Conservation (phyloP, 257 asterid genomes). For the Handroanthus guayacan region DNA sequence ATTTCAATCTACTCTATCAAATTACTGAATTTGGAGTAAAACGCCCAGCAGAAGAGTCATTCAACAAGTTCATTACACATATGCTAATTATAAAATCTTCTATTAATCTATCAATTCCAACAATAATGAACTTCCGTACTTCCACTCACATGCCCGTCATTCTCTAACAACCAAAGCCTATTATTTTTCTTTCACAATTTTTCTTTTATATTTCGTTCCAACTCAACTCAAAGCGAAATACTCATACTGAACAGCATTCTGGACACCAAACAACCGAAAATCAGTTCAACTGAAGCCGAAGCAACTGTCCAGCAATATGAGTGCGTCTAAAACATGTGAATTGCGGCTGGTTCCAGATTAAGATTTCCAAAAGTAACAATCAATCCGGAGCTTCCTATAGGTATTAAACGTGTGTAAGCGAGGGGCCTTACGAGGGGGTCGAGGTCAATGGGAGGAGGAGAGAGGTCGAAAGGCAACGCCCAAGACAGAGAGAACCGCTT, state of each 20-base stretch:
- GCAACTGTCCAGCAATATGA: neutral
- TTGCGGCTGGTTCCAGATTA: neutral
- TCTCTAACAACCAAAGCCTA: neutral
- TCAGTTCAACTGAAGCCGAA: slow-evolving; percentile 15
- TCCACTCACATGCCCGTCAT: neutral
- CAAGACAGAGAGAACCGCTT: slow-evolving; percentile 29
- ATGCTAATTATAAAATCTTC: neutral
- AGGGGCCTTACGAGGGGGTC: slow-evolving; percentile 58
- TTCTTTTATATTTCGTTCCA: neutral
- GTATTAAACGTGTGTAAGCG: neutral
- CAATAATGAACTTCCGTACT: neutral
- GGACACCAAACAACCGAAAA: slow-evolving; percentile 10
- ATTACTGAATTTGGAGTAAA: neutral
- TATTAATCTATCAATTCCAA: neutral
- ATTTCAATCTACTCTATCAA: neutral
- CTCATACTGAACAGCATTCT: neutral
- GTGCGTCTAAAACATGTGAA: neutral
- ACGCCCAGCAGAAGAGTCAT: neutral
- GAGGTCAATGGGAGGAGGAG: slow-evolving; percentile 95
- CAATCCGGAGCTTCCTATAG: neutral
- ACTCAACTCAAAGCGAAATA: neutral
- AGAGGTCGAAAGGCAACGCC: slow-evolving; percentile 79
- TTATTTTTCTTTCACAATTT: neutral
- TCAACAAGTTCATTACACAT: slow-evolving; percentile 16
- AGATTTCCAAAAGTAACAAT: neutral